Conservation (phyloP, 2,329 filamentous ascomycete genomes). For the Arthrobotrys musiformis region DNA sequence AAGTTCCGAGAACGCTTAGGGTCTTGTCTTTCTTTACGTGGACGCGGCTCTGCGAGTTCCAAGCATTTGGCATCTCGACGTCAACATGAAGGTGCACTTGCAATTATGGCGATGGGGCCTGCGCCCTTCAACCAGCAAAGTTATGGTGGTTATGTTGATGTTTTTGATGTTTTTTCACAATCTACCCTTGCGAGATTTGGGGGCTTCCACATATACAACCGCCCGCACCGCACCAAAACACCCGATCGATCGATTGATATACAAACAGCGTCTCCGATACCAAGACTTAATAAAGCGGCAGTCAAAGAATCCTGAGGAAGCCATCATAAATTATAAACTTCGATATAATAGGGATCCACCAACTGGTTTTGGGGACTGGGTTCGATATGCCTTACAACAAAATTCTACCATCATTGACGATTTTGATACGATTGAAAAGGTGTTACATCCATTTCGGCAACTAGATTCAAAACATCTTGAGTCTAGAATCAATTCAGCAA, state of each 20-base stretch:
- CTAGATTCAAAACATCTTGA: neutral
- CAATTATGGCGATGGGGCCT: neutral
- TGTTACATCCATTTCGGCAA: neutral
- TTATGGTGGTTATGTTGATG: neutral
- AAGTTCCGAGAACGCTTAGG: neutral
- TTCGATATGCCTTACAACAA: neutral
- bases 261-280: neutral
- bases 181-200: too few relatives aligned
- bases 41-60: neutral
- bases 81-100: neutral
- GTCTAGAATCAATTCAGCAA: neutral
- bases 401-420: slow-evolving; percentile 13
- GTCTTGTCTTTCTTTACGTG: neutral
- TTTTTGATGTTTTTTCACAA: neutral
- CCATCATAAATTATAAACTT: slow-evolving; percentile 8
- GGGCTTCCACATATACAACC: neutral
- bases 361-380: slow-evolving; percentile 4
- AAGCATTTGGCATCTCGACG: neutral
- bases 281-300: neutral
- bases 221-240: neutral
- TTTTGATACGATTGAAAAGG: slow-evolving; percentile 21
- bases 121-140: neutral
- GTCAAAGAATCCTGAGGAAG: slow-evolving; percentile 11
- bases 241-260: slow-evolving; percentile 1
- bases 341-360: slow-evolving; percentile 5